phyloP scores from a whole-genome alignment of 164 flowering plant species.

The Piper betle region DNA sequence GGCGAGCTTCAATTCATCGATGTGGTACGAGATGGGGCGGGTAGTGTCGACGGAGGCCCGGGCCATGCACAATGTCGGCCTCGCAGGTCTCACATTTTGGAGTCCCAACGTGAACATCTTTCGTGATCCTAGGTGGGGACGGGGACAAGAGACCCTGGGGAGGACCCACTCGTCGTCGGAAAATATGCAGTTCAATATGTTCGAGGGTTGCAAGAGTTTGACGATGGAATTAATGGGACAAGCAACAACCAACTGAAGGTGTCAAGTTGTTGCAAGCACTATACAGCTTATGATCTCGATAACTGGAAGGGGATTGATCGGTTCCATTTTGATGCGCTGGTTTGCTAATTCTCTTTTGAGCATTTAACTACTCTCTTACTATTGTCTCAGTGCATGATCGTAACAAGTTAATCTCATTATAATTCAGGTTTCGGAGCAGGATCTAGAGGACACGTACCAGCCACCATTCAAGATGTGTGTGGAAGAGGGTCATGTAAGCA shows the following conservation, averaged over 20 bases:
- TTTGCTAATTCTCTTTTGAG: slow-evolving; percentile 1
- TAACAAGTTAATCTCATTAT: too few species aligned
- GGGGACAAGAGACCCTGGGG: slow-evolving; percentile 61
- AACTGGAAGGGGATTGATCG: slow-evolving; percentile 50
- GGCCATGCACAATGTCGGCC: slow-evolving; percentile 53
- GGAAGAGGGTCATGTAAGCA: slow-evolving; percentile 42
- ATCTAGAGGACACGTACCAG: slow-evolving; percentile 52
- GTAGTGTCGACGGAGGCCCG: slow-evolving; percentile 57
- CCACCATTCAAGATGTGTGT: slow-evolving; percentile 64
- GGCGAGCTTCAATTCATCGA: slow-evolving; percentile 31
- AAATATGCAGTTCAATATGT: slow-evolving; percentile 43
- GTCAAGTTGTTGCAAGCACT: slow-evolving; percentile 66
- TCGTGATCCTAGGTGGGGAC: slow-evolving; percentile 65
- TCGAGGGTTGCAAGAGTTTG: slow-evolving; percentile 42
- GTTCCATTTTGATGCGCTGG: slow-evolving; percentile 52
- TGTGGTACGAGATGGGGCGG: slow-evolving; percentile 47
- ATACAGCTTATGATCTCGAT: slow-evolving; percentile 62
- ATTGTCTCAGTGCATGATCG: not conserved
- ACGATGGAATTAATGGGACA: not conserved
- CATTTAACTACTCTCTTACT: not conserved
- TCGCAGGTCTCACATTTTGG: slow-evolving; percentile 52
- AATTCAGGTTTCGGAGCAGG: slow-evolving; percentile 50
- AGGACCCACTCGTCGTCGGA: slow-evolving; percentile 46
- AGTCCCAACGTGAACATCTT: slow-evolving; percentile 48
- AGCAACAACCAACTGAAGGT: slow-evolving; percentile 27